These are phyloP conservation scores for Endotrypanum monterogeii DNA, from an alignment of 208 protist species.

Conservation along the genomic window DNA sequence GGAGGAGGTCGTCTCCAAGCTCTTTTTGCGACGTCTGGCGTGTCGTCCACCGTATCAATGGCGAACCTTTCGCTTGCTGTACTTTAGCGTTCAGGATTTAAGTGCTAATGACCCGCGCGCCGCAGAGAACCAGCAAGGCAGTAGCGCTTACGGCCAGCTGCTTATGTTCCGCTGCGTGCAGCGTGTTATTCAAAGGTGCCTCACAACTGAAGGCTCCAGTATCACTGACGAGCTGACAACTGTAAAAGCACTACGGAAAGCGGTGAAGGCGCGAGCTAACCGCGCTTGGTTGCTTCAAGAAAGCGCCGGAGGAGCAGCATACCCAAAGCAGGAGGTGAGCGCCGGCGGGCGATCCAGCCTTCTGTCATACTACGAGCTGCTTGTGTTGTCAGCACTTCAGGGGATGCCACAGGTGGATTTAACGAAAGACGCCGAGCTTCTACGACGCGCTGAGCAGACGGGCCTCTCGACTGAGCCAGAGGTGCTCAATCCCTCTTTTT, in stretches of 20 bases:
- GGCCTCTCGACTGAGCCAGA: constrained; percentile 31
- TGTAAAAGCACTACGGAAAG: constrained; percentile 12
- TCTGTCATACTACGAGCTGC: constrained; percentile 74
- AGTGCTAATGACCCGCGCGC: not conserved
- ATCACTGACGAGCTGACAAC: constrained; percentile 11
- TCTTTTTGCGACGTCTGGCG: constrained; percentile 52
- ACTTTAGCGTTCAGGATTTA: constrained; percentile 26
- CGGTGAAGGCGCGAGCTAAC: constrained; percentile 4
- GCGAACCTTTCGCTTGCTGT: constrained; percentile 41
- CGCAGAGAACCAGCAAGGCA: constrained; percentile 17
- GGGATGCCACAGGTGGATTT: constrained; percentile 76
- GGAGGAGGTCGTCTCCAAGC: constrained; percentile 36
- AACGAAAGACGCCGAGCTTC: constrained; percentile 48
- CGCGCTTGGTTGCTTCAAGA: constrained; percentile 6
- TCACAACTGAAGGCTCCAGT: constrained; percentile 21
- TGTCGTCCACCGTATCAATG: constrained; percentile 52
- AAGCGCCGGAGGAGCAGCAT: not conserved
- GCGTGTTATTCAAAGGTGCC: constrained; percentile 35
- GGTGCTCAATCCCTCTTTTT: constrained; percentile 33
- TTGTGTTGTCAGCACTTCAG: constrained; percentile 53
- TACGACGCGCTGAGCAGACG: constrained; percentile 52
- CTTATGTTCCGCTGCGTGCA: constrained; percentile 45
- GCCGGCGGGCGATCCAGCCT: constrained; percentile 7
- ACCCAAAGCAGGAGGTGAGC: not conserved
- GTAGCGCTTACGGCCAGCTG: constrained; percentile 43